These are phyloP conservation scores for Calendula officinalis DNA, from an alignment of 129 eudicot genomes.

Conservation along the genomic window DNA sequence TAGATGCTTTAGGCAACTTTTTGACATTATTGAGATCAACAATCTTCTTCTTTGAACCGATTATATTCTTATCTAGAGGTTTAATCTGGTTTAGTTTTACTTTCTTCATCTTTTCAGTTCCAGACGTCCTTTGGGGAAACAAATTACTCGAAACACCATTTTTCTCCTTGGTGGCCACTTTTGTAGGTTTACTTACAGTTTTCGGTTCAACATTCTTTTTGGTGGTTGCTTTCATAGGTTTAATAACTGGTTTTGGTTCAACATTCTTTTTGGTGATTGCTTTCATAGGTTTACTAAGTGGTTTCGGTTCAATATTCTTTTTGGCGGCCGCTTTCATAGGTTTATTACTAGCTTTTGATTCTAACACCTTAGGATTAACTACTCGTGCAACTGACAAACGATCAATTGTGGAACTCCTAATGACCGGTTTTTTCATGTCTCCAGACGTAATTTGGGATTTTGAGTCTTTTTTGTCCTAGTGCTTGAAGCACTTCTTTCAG, in stretches of 20 bases:
- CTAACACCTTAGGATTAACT: conserved; percentile 38
- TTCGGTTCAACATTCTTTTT: conserved; percentile 34
- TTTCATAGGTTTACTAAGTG: conserved; percentile 18
- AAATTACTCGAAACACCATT: conserved; percentile 8
- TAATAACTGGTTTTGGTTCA: conserved; percentile 28
- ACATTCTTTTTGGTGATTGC: conserved; percentile 10
- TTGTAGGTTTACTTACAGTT: conserved; percentile 17
- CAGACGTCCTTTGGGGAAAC: conserved; percentile 20
- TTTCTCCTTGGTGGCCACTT: conserved; percentile 27
- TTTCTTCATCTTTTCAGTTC: conserved; percentile 33
- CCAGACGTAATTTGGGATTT: conserved; percentile 31
- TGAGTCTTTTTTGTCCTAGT: conserved; percentile 33
- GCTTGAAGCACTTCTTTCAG: conserved; percentile 74
- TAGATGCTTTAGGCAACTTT: conserved; percentile 40
- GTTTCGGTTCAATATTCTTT: conserved; percentile 26
- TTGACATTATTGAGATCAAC: conserved; percentile 34
- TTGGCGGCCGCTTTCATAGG: conserved; percentile 36
- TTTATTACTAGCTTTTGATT: conserved; percentile 27
- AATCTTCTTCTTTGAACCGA: conserved; percentile 9
- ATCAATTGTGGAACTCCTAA: conserved; percentile 60
- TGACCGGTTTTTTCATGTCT: conserved; percentile 39
- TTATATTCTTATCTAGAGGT: conserved; percentile 31
- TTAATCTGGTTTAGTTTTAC: conserved; percentile 19
- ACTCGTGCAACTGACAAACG: conserved; percentile 71
- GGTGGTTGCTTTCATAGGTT: conserved; percentile 27